These are phyloP conservation scores for Cordyceps sp. DNA, from an alignment of 2,329 filamentous ascomycete genomes.

Conservation along the genomic window DNA sequence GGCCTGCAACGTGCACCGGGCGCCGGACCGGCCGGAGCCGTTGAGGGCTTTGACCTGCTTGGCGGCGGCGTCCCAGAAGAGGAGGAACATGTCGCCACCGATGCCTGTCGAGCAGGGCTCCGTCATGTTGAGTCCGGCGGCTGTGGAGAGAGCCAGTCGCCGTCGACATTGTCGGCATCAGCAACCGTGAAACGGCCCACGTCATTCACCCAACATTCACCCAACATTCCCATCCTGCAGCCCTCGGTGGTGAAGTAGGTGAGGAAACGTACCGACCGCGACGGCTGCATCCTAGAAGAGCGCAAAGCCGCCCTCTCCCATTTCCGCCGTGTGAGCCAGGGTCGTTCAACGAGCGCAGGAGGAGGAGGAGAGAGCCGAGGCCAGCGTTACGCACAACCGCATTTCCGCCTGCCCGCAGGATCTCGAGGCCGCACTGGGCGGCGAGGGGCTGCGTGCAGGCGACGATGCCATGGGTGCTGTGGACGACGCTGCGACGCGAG, in stretches of 20 bases:
- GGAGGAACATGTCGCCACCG: constrained; percentile 91
- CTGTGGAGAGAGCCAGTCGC: constrained; percentile 28
- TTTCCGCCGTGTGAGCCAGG: constrained; percentile 1
- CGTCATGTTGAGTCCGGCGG: constrained; percentile 82
- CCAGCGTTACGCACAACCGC: constrained; percentile 51
- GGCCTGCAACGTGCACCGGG: constrained; percentile 49
- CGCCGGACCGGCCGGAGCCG: constrained; percentile 73
- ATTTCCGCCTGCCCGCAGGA: constrained; percentile 81
- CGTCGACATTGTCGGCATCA: not conserved
- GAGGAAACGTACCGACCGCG: constrained; percentile 47
- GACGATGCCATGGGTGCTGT: constrained; percentile 84
- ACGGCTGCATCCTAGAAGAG: constrained; percentile 75
- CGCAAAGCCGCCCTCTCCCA: not conserved
- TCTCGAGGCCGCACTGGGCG: constrained; percentile 68
- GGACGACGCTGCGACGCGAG: constrained; percentile 78
- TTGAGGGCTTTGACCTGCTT: constrained; percentile 77
- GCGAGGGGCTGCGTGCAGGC: constrained; percentile 82
- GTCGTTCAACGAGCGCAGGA: too few relatives aligned
- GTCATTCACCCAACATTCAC: too few relatives aligned
- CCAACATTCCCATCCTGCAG: too few relatives aligned
- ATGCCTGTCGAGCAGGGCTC: constrained; percentile 90
- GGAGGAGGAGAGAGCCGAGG: too few relatives aligned
- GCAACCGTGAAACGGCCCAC: not conserved
- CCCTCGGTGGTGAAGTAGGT: too few relatives aligned
- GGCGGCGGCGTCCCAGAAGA: constrained; percentile 74